Base-by-base conservation (phyloP, 2,329 filamentous ascomycete species). In the Claviceps sp. region DNA sequence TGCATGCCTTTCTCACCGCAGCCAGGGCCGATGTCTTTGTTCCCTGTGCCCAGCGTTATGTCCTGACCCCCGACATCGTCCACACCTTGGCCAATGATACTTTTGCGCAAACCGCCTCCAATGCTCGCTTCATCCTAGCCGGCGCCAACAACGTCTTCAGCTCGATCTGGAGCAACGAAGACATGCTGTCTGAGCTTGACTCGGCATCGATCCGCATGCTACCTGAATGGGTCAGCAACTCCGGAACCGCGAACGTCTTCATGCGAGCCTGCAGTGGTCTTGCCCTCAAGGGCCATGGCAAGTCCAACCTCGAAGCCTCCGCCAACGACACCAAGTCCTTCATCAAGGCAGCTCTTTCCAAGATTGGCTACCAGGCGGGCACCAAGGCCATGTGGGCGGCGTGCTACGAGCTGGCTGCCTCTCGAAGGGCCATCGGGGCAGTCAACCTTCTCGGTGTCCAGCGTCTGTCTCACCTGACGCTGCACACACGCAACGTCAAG, bases 201-300 rank as follows among this genome's bases (percentile, higher is more conserved):
- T 8, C n/a, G 5, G 45, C 24, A 19, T 47, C 45, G 10, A 14
- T 37, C 11, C n/a, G 10, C 45, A 47, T 47, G 45, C 45, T 47
- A 17, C 45, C 45, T 16, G 45, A 47, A 11, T 47, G 45, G 45
- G 45, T 47, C n/a, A 47, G 45, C 45, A 47, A 47, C 30, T 47
- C 45, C 16, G 45, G 45, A 24, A 47, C 45, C 26, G 26, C 45
- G 4, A 47, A 47, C 45, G 8, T 47, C 30, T 47, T 47, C 45
- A 47, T 47, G 45, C 45, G 45, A 3, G 45, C 45, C 45, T 47
- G 45, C 45, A 47, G 45, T 26, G 45, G 45, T 30, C 45, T 47
- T 30, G 26, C 45, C 30, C 45, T 47, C 30, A 34, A 37, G 8
- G 45, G 45, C 30, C 14, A 47, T 16, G 45, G 13, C 26, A 24